Evolutionary conservation across 257 asterid species (phyloP), one percentile per base, ranked within the genome.

Genomic region (Thymus quinquecostatus): DNA sequence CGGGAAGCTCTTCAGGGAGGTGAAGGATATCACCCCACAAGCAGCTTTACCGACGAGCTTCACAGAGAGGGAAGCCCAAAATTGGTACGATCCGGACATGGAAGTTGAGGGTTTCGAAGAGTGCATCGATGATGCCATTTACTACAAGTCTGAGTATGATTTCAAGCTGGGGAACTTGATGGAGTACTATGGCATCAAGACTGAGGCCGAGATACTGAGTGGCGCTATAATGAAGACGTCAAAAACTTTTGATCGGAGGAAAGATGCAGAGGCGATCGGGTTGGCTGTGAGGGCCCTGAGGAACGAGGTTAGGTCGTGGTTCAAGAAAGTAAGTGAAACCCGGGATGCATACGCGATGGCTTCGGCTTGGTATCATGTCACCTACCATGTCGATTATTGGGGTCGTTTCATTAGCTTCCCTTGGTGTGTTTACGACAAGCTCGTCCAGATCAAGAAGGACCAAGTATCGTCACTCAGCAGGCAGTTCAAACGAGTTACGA

Each of bases 291-390:
- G 81, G 77, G 69, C 96, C 0, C 75, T 93, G 83, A 86, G 96
- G 84, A 89, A 81, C 11, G 97, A 91, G 54, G 96, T 91, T 2
- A 72, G 90, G 75, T 55, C 86, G 1, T 85, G 92, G 92, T 93
- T 91, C 75, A 86, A 79, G 83, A 81, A 40, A 68, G 89, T 78
- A n/a, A 71, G 80, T 14, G 94, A 85, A 27, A 13, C 11, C 0
- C 84, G 86, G 9, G 88, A 91, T 53, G 6, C 3, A n/a, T 70
- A 82, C 30, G 91, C 94, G 1, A 89, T 86, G 80, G 98, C 96
- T 1, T 89, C 96, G 1, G 96, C 97, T 14, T 91, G 98, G 97
- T 93, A 92, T 76, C 88, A 88, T 14, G 98, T 92, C 60, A 77
- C 95, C 0, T 92, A 92, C 75, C 95, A 92, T 77, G 87, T 73